Percentiles rank a stretch among this genome's conserved stretches.
phyloP scores from a whole-genome alignment of 495 filamentous ascomycete genomes.

The Penicillium coprophilum region DNA sequence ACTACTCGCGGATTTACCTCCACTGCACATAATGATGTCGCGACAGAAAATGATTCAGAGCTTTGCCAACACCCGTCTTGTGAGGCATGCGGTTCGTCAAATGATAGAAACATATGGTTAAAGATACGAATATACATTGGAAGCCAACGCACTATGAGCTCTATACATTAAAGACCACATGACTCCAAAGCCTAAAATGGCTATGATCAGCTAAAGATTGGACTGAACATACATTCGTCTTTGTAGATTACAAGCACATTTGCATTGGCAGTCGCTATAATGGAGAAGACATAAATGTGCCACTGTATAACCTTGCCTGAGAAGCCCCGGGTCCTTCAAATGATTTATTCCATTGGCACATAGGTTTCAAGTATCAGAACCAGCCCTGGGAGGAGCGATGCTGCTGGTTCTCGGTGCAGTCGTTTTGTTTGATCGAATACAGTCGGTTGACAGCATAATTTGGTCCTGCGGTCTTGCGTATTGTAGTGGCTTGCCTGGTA shows the following conservation, averaged over 20 bases:
- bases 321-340: not conserved
- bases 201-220: not conserved
- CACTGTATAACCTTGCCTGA: not conserved
- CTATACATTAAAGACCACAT: not conserved
- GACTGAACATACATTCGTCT: not conserved
- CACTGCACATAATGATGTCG: constrained; percentile 36
- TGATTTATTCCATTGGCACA: constrained; percentile 1
- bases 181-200: not conserved
- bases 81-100: constrained; percentile 14
- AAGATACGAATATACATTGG: constrained; percentile 6
- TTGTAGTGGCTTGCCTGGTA: not conserved
- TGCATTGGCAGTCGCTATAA: not conserved
- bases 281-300: not conserved
- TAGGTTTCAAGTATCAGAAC: not conserved
- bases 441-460: not conserved
- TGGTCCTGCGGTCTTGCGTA: not conserved
- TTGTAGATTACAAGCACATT: not conserved
- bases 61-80: constrained; percentile 12
- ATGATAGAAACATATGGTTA: constrained; percentile 22
- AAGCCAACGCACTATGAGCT: not conserved
- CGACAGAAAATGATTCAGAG: constrained; percentile 19
- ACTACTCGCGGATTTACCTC: constrained; percentile 29
- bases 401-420: not conserved
- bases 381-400: not conserved
- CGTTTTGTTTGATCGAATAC: not conserved